Percentiles rank a stretch among this genome's conserved stretches.
Evolutionary conservation across 1,139 yeast species (phyloP).

Genomic region (Debaryomyces singareniensis): DNA sequence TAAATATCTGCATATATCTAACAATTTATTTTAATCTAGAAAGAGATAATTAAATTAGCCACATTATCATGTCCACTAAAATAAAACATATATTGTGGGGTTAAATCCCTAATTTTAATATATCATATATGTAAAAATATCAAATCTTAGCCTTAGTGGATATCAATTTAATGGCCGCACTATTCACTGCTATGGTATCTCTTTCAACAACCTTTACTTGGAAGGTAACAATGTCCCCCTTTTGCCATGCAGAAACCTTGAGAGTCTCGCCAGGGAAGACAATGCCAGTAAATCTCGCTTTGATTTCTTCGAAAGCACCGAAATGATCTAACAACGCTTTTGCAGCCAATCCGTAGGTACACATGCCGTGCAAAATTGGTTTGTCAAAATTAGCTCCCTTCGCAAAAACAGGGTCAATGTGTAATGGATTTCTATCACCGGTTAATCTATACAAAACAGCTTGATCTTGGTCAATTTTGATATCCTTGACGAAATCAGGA

Average conservation of each 20-base stretch:
- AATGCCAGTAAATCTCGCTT: constrained; percentile 85
- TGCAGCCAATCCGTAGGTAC: constrained; percentile 78
- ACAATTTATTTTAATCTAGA: too few relatives aligned
- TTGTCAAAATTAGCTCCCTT: constrained; percentile 78
- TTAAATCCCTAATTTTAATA: too few relatives aligned
- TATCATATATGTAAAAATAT: too few relatives aligned
- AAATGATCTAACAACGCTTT: constrained; percentile 72
- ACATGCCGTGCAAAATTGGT: constrained; percentile 92
- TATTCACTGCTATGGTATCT: constrained; percentile 71
- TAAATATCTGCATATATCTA: too few relatives aligned
- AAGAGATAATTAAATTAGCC: too few relatives aligned
- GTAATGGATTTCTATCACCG: constrained; percentile 94
- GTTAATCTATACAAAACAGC: constrained; percentile 89
- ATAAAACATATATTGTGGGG: too few relatives aligned
- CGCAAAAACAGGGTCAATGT: constrained; percentile 89
- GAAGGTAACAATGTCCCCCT: constrained; percentile 63
- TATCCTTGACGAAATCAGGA: constrained; percentile 63
- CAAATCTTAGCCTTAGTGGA: constrained; percentile 38
- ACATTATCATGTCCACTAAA: too few relatives aligned
- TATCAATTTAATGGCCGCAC: constrained; percentile 76
- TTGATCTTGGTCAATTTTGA: constrained; percentile 63
- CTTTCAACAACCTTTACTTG: constrained; percentile 82
- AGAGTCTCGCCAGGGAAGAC: constrained; percentile 97
- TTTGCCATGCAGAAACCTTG: constrained; percentile 79
- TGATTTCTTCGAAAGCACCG: constrained; percentile 80